Evolutionary conservation across 495 filamentous ascomycete species (phyloP).

Genomic region (Pyronema omphalodes): DNA sequence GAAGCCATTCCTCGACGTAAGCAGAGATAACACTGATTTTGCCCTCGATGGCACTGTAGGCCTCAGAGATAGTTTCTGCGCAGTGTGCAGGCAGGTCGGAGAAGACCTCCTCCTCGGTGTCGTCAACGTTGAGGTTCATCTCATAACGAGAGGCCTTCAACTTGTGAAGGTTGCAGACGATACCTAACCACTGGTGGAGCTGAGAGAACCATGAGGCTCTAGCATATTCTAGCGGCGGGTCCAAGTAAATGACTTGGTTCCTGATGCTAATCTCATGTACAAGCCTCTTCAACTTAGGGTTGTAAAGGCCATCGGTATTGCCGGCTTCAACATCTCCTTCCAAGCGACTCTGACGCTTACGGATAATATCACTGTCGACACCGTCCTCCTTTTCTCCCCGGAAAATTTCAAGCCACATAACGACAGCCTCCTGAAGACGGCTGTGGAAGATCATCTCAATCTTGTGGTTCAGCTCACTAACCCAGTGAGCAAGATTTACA

Average conservation of each 20-base stretch:
- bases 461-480: slow-evolving; percentile 60
- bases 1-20: slow-evolving; percentile 93
- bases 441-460: slow-evolving; percentile 60
- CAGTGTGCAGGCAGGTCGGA: slow-evolving; percentile 63
- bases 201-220: slow-evolving; percentile 86
- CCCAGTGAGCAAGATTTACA: slow-evolving; percentile 77
- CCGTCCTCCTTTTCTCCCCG: slow-evolving; percentile 36
- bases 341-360: slow-evolving; percentile 29
- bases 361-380: slow-evolving; percentile 27
- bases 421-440: slow-evolving; percentile 61
- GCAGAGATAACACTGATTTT: slow-evolving; percentile 54
- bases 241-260: slow-evolving; percentile 88
- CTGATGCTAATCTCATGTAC: slow-evolving; percentile 87
- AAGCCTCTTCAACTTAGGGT: slow-evolving; percentile 46
- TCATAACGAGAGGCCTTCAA: slow-evolving; percentile 91
- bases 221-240: slow-evolving; percentile 80
- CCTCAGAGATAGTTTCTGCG: slow-evolving; percentile 51
- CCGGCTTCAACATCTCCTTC: slow-evolving; percentile 26
- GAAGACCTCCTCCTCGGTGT: slow-evolving; percentile 51
- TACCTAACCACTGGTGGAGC: slow-evolving; percentile 78
- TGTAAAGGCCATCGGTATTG: slow-evolving; percentile 27
- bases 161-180: slow-evolving; percentile 78
- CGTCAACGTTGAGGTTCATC: slow-evolving; percentile 52
- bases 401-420: slow-evolving; percentile 71
- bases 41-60: slow-evolving; percentile 62